Base-by-base conservation (phyloP, 2,329 filamentous ascomycete genomes). In the Botryotinia globosa region DNA sequence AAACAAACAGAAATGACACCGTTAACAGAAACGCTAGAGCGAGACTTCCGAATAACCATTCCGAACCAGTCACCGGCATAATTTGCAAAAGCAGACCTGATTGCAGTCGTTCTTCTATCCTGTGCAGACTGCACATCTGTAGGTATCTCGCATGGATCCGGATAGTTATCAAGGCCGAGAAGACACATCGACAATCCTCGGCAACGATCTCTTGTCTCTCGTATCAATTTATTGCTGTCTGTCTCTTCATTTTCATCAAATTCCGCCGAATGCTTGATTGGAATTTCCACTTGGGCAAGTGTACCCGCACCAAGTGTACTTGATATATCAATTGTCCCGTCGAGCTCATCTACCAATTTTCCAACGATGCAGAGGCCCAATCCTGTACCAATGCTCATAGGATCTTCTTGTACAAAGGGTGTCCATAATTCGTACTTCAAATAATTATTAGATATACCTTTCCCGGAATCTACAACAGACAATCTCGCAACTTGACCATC, bases 331-430 rank as follows among this genome's bases (percentile, higher is more conserved):
- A 92, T 87, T 14, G 82, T 84, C 0, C 90, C 90, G 48, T 85
- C 84, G 0, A 92, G 82, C n/a, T 87, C 85, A 48, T 85, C 84
- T 10, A 91, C 86, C 29, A 91, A 85, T 69, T 84, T 83, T 37
- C 84, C 85, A 45, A 92, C 89, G 9, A 92, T 89, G 20, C 86
- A 88, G 42, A 92, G 80, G 0, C 90, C 90, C 0, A 92, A 81
- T 0, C 89, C 89, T 1, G 87, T 88, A 0, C 89, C 89, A 8
- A 86, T 85, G 1, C 87, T 85, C 34, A 91, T 81, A 0, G 85
- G 83, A 72, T 90, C 86, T 76, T 91, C 90, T 74, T 91, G 90
- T 0, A 84, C 82, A 75, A 91, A 91, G 0, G 88, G 87, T 0
- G 85, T 86, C 75, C 88, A 91, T 0, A 91, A 80, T 22, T 85